phyloP scores from a whole-genome alignment of 495 filamentous ascomycete species.

The Penicillium robsamsonii region DNA sequence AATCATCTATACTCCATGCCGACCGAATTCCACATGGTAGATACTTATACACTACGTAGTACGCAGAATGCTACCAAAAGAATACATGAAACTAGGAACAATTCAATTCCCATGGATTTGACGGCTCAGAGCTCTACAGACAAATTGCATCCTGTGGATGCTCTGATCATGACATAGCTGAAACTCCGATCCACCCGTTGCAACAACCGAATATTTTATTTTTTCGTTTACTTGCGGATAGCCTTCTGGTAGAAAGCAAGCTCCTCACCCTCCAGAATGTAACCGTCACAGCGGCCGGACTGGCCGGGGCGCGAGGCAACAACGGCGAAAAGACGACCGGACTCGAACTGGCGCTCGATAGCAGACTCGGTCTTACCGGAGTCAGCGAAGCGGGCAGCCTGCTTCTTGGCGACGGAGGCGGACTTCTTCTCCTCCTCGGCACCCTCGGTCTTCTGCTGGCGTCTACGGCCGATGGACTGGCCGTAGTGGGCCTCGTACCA shows the following conservation, averaged over 20 bases:
- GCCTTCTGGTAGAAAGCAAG: slow-evolving; percentile 98
- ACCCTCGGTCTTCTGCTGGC: slow-evolving; percentile 73
- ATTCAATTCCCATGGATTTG: slow-evolving; percentile 42
- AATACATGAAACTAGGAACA: slow-evolving; percentile 33
- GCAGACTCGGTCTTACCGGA: slow-evolving; percentile 88
- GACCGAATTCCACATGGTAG: too few relatives aligned
- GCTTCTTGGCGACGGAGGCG: slow-evolving; percentile 92
- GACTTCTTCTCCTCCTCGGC: slow-evolving; percentile 85
- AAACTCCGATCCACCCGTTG: slow-evolving; percentile 48
- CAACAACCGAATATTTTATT: slow-evolving; percentile 38
- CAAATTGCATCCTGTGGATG: slow-evolving; percentile 41
- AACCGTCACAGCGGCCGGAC: slow-evolving; percentile 93
- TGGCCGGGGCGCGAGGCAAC: slow-evolving; percentile 90
- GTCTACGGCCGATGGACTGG: slow-evolving; percentile 77
- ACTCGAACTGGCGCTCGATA: slow-evolving; percentile 98
- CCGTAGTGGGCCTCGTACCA: slow-evolving; percentile 99
- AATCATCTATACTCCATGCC: too few relatives aligned
- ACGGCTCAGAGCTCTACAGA: slow-evolving; percentile 47
- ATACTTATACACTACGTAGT: background rate
- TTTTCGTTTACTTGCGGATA: slow-evolving; percentile 83
- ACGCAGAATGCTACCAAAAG: slow-evolving; percentile 8
- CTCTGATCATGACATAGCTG: slow-evolving; percentile 48
- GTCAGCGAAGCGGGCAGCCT: slow-evolving; percentile 75
- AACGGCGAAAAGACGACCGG: slow-evolving; percentile 91
- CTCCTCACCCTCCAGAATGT: slow-evolving; percentile 99